Conservation (phyloP, 202 grass and related monocot species). For the Schoenoplectus tabernaemontani region DNA sequence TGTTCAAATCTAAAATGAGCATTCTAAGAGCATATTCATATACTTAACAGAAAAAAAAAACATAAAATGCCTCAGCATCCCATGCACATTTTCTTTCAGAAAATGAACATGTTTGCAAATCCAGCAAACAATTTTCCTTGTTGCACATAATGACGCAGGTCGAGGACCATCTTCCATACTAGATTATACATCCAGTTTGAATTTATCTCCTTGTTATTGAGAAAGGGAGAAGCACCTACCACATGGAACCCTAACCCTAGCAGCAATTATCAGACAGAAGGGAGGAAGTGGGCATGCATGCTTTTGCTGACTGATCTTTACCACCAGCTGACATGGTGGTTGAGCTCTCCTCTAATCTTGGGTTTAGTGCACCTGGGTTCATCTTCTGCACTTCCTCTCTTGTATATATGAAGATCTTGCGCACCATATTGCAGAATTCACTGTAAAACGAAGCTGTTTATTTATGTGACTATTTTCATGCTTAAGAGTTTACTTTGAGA, state of each 20-base stretch:
- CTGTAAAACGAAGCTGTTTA: conserved; percentile 21
- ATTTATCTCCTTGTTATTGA: neutral
- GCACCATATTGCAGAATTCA: conserved; percentile 84
- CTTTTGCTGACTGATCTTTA: conserved; percentile 19
- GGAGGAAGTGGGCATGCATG: neutral
- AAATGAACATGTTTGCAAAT: neutral
- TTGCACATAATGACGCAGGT: neutral
- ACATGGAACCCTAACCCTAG: conserved; percentile 6
- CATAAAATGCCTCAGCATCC: too few species aligned
- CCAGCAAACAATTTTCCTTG: neutral
- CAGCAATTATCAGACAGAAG: conserved; percentile 27
- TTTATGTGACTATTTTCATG: neutral
- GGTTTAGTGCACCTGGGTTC: conserved; percentile 58
- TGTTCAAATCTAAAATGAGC: neutral
- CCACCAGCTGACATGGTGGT: conserved; percentile 29
- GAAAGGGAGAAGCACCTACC: neutral
- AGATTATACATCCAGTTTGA: neutral
- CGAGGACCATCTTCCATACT: neutral
- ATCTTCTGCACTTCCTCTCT: conserved; percentile 81
- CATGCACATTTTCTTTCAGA: too few species aligned
- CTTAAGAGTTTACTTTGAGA: neutral
- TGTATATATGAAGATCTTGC: conserved; percentile 85
- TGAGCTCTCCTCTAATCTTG: conserved; percentile 43
- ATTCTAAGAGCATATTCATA: neutral
- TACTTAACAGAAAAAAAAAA: neutral